Evolutionary conservation across 2,329 filamentous ascomycete genomes (phyloP).

Genomic region (Lachnellula arida): DNA sequence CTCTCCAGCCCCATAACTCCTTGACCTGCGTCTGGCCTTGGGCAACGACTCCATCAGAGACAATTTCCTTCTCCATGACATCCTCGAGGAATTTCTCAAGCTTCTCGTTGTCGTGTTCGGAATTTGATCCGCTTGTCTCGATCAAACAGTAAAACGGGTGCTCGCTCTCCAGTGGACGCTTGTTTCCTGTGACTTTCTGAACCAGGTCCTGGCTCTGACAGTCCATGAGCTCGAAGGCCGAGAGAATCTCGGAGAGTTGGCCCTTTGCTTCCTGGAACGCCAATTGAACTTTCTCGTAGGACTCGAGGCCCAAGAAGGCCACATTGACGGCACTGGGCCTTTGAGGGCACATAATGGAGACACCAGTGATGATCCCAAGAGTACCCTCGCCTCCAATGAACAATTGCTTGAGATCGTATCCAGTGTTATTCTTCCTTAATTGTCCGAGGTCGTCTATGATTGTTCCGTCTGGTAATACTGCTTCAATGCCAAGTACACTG

Average conservation of each 20-base stretch:
- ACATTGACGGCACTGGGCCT: conserved; percentile 87
- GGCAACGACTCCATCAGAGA: conserved; percentile 84
- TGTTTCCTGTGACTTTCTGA: conserved; percentile 66
- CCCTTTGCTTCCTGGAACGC: conserved; percentile 86
- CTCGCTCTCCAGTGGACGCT: conserved; percentile 74
- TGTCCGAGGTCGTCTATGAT: conserved; percentile 84
- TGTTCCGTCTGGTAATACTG: conserved; percentile 88
- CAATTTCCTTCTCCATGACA: conserved; percentile 83
- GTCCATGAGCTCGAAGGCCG: conserved; percentile 98
- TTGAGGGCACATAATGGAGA: conserved; percentile 86
- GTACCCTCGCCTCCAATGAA: conserved; percentile 96
- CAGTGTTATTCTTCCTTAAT: conserved; percentile 96
- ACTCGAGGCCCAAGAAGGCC: conserved; percentile 86
- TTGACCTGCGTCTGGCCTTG: conserved; percentile 88
- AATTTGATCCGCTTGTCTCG: conserved; percentile 92
- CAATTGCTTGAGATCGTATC: conserved; percentile 93
- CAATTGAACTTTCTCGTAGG: conserved; percentile 80
- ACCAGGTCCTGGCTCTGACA: conserved; percentile 75
- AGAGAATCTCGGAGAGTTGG: conserved; percentile 90
- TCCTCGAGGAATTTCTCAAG: conserved; percentile 85
- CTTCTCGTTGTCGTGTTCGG: conserved; percentile 90
- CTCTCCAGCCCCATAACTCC: conserved; percentile 85
- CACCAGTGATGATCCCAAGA: conserved; percentile 85
- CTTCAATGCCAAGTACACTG: conserved; percentile 86
- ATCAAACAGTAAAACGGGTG: conserved; percentile 95